phyloP scores from a whole-genome alignment of 176 grass and related monocot species.

The Aegilops longissima region DNA sequence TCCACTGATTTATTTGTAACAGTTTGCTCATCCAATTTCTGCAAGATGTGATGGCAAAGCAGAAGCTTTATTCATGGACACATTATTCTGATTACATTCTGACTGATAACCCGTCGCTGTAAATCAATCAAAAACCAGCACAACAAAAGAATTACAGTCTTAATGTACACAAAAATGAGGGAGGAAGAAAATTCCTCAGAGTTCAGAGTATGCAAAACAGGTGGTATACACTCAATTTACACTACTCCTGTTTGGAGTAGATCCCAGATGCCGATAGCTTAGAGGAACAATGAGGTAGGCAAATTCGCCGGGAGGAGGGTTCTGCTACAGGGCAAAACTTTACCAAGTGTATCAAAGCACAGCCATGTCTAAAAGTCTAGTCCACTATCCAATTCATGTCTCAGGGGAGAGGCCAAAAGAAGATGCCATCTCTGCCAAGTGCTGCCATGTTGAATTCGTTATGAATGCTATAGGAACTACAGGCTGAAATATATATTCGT shows the following conservation, averaged over 20 bases:
- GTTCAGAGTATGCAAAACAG: slow-evolving; percentile 29
- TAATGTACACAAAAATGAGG: slow-evolving; percentile 52
- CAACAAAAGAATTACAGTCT: slow-evolving; percentile 41
- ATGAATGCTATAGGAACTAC: slow-evolving; percentile 65
- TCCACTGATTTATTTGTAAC: neutral
- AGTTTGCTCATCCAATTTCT: neutral
- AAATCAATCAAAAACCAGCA: slow-evolving; percentile 40
- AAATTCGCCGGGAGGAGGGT: neutral
- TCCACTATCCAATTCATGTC: slow-evolving; percentile 25
- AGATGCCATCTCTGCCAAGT: slow-evolving; percentile 57
- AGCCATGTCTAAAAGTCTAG: slow-evolving; percentile 20
- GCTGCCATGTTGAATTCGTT: slow-evolving; percentile 62
- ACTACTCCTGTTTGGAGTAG: slow-evolving; percentile 11
- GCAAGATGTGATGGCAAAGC: neutral
- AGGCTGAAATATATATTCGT: slow-evolving; percentile 40
- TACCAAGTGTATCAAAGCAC: neutral
- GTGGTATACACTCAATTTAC: slow-evolving; percentile 34
- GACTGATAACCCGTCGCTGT: slow-evolving; percentile 1
- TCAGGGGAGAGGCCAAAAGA: slow-evolving; percentile 48
- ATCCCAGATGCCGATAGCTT: slow-evolving; percentile 25
- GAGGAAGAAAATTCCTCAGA: slow-evolving; percentile 26
- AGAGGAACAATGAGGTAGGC: neutral
- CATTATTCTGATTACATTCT: slow-evolving; percentile 36
- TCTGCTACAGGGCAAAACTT: slow-evolving; percentile 12
- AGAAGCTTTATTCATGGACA: slow-evolving; percentile 28